These are phyloP conservation scores for Claviceps monticola DNA, from an alignment of 2,329 filamentous ascomycete species.

Conservation along the genomic window DNA sequence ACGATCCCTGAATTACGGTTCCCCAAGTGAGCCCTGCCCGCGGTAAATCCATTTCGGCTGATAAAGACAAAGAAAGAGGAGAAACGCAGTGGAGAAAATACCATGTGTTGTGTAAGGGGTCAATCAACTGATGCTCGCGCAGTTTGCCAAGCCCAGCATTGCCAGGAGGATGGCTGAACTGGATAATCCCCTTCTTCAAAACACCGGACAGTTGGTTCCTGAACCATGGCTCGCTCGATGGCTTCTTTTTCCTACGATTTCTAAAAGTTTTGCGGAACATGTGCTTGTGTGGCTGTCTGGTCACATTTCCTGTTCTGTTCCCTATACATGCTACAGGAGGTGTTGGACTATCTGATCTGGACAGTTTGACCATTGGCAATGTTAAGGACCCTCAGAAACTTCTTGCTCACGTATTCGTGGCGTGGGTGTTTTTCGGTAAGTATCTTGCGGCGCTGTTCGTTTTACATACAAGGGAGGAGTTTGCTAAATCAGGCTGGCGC, in stretches of 20 bases:
- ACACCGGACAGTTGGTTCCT: constrained; percentile 66
- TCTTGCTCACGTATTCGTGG: constrained; percentile 69
- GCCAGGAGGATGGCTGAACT: constrained; percentile 49
- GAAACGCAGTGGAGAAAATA: neutral
- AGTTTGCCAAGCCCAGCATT: constrained; percentile 45
- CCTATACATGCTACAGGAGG: constrained; percentile 80
- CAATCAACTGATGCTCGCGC: neutral
- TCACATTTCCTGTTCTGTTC: constrained; percentile 78
- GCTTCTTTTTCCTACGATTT: constrained; percentile 76
- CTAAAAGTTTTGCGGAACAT: constrained; percentile 58
- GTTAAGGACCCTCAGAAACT: constrained; percentile 46
- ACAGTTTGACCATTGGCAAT: constrained; percentile 70
- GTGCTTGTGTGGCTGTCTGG: constrained; percentile 67
- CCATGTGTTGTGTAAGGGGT: neutral
- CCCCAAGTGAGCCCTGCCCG: constrained; percentile 16
- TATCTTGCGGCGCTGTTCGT: neutral
- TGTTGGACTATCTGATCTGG: constrained; percentile 48
- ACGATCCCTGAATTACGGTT: constrained; percentile 34
- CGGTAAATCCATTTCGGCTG: neutral
- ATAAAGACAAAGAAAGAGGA: neutral
- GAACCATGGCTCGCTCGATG: constrained; percentile 83
- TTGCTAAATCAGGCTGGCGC: constrained; percentile 15
- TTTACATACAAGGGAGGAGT: neutral
- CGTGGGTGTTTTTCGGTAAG: constrained; percentile 57
- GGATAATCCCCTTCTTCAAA: constrained; percentile 53